Base-by-base conservation (phyloP, 2,329 filamentous ascomycete genomes). In the Thelonectria olida region DNA sequence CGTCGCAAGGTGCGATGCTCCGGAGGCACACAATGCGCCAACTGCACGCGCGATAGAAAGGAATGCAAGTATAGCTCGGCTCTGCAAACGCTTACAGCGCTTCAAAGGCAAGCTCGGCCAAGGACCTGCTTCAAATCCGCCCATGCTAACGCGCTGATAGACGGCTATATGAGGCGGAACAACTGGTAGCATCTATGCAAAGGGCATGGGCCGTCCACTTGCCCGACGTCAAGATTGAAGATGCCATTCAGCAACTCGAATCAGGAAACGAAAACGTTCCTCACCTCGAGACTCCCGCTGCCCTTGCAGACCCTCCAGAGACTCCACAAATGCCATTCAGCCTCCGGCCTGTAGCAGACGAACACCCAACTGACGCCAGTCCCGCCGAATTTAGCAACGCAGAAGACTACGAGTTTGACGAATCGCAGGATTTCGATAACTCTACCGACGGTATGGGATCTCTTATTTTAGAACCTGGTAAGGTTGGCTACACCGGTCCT, bases 391-490 rank as follows among this genome's bases (percentile, higher is more conserved):
- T 45, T 17, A 57, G 53, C 22, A 61, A 61, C 10, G 57, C 45
- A 8, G 61, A 63, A 49, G 61, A 61, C 20, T 61, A 57, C 34
- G 61, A 63, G 23, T 63, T 61, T 47, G 61, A 63, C 49, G 57
- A 63, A 41, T 49, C 57, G 2, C 61, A 61, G 27, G 52, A 63
- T 27, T 55, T 63, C 9, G 61, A 61, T 5, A 56, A 57, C 3
- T 53, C 62, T 5, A 64, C 62, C 22, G 64, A 66, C 42, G 64
- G 64, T 10, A 66, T 66, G 58, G 64, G 58, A 2, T 66, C 59
- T 36, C 58, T 64, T 12, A 50, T 57, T 12, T 42, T 56, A 2
- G 62, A 61, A 17, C 54, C 64, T 1, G 58, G 56, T 39, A 62
- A 62, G 47, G 54, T 57, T 31, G 64, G 64, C 19, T 66, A 66